phyloP scores from a whole-genome alignment of 2,329 filamentous ascomycete genomes.

The Colletotrichum euphorbiae region DNA sequence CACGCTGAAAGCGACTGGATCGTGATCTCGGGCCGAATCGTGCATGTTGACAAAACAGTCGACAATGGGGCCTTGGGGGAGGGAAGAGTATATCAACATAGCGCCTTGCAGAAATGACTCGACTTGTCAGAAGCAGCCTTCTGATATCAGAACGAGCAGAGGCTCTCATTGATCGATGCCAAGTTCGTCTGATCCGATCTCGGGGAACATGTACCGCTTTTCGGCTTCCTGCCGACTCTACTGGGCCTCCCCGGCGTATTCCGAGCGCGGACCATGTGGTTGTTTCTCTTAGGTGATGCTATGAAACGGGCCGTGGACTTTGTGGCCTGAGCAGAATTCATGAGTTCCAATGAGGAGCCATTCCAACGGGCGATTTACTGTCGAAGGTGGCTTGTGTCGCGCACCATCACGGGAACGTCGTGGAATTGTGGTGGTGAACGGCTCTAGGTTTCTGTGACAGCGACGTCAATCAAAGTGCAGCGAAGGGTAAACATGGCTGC shows the following conservation, averaged over 20 bases:
- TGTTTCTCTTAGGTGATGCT: neutral
- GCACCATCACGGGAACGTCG: neutral
- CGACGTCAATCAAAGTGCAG: neutral
- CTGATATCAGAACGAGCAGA: neutral
- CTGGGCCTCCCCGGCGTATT: neutral
- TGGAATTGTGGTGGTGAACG: neutral
- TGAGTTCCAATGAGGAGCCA: neutral
- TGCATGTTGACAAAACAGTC: constrained; percentile 26
- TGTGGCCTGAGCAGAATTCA: neutral
- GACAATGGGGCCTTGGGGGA: constrained; percentile 5
- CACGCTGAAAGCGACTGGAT: constrained; percentile 14
- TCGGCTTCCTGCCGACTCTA: constrained; percentile 15
- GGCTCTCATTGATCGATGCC: neutral
- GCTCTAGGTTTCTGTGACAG: neutral
- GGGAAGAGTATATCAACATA: neutral
- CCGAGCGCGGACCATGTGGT: neutral
- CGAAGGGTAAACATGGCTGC: neutral
- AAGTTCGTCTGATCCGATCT: constrained; percentile 19
- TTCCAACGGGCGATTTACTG: constrained; percentile 14
- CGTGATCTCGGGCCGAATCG: constrained; percentile 35
- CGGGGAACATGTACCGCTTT: neutral
- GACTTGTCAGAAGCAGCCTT: neutral
- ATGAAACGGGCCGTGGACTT: neutral
- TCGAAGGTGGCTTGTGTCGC: constrained; percentile 7
- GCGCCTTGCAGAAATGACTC: constrained; percentile 3